Evolutionary conservation across 495 filamentous ascomycete genomes (phyloP).

Genomic region (Entonaema liquescens): DNA sequence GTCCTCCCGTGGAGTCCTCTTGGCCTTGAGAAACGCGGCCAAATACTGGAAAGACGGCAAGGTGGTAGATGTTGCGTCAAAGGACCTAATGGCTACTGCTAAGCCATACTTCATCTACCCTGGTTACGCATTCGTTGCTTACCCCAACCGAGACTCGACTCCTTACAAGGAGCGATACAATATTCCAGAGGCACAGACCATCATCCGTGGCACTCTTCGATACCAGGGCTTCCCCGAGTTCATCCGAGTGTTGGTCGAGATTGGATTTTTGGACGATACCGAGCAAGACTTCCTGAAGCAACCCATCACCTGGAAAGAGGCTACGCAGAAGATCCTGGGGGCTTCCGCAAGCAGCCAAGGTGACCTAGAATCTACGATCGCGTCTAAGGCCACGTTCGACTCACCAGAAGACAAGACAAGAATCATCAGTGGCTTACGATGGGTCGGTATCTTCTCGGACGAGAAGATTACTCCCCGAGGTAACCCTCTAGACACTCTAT

Average conservation of each 20-base stretch:
- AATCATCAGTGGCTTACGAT: constrained; percentile 78
- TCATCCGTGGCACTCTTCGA: constrained; percentile 78
- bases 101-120: constrained; percentile 94
- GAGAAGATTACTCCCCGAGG: constrained; percentile 73
- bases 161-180: constrained; percentile 86
- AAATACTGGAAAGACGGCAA: constrained; percentile 84
- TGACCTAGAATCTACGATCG: constrained; percentile 76
- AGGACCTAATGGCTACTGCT: constrained; percentile 83
- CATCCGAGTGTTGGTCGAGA: constrained; percentile 84
- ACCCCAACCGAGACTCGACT: constrained; percentile 91
- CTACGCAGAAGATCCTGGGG: constrained; percentile 75
- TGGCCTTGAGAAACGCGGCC: constrained; percentile 87
- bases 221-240: constrained; percentile 88
- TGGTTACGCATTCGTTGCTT: constrained; percentile 87
- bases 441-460: constrained; percentile 88
- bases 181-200: constrained; percentile 84
- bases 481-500: constrained; percentile 90
- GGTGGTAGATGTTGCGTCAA: constrained; percentile 66
- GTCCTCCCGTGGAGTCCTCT: constrained; percentile 81
- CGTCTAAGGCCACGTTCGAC: constrained; percentile 76
- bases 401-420: constrained; percentile 76
- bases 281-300: constrained; percentile 66
- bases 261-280: constrained; percentile 83
- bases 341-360: constrained; percentile 67
- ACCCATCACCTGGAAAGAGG: constrained; percentile 79